These are phyloP conservation scores for Solanum verrucosum DNA, from an alignment of 257 asterid species.

Conservation along the genomic window DNA sequence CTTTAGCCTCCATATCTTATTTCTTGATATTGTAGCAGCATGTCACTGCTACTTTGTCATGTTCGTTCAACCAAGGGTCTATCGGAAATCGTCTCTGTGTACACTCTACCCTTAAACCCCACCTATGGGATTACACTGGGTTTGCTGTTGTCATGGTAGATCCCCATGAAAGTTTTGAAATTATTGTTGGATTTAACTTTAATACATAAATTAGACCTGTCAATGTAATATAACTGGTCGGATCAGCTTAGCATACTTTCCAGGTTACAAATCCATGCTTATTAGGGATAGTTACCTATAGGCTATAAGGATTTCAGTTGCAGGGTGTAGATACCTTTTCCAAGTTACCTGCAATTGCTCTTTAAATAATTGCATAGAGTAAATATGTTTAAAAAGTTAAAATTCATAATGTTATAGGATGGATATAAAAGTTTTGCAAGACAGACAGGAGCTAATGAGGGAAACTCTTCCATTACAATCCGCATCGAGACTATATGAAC, in stretches of 20 bases:
- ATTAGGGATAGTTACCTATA: background rate
- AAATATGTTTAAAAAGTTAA: background rate
- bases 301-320: background rate
- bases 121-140: background rate
- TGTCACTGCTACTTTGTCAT: background rate
- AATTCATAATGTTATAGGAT: constrained; percentile 18
- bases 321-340: background rate
- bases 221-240: background rate
- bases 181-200: background rate
- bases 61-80: background rate
- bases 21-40: background rate
- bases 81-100: background rate
- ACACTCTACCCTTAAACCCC: background rate
- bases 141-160: background rate
- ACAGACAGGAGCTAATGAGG: constrained; percentile 47
- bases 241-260: background rate
- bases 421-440: constrained; percentile 26
- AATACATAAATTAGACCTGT: background rate
- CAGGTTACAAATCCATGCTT: background rate
- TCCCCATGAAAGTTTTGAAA: background rate
- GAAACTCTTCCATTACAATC: constrained; percentile 46
- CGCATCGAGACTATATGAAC: constrained; percentile 46
- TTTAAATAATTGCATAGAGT: background rate
- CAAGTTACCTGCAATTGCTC: background rate
- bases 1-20: background rate